phyloP scores from a whole-genome alignment of 345 rosid species.

The Bretschneidera sinensis region DNA sequence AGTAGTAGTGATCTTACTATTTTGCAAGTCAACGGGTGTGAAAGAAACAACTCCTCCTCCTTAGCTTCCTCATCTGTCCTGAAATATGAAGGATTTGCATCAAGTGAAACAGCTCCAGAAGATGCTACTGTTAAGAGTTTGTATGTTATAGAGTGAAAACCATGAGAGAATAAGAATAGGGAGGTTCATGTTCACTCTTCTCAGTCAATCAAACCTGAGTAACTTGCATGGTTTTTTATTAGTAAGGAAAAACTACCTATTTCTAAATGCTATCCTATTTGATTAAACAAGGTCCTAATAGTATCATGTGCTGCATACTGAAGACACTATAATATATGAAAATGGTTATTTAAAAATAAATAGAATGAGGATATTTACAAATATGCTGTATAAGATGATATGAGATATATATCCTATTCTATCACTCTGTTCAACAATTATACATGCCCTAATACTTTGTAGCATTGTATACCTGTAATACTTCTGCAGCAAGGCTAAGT shows the following conservation, averaged over 20 bases:
- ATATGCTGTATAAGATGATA: too few relatives aligned
- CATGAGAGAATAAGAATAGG: neutral
- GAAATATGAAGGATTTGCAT: constrained; percentile 16
- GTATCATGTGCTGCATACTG: neutral
- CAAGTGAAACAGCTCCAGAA: neutral
- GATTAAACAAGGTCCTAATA: neutral
- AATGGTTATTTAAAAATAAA: too few relatives aligned
- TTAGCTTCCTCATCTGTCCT: constrained; percentile 51
- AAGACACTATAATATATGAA: too few relatives aligned
- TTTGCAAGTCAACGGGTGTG: constrained; percentile 16
- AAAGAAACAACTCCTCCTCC: constrained; percentile 41
- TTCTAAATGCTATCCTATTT: neutral
- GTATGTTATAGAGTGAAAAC: neutral
- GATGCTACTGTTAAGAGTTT: constrained; percentile 1
- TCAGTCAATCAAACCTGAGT: neutral
- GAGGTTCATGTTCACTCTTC: neutral
- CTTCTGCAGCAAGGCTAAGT: constrained; percentile 46
- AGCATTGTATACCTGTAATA: constrained; percentile 40
- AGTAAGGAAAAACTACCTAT: neutral
- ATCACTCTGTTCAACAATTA: neutral
- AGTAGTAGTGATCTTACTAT: constrained; percentile 24
- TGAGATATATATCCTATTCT: neutral
- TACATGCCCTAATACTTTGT: neutral
- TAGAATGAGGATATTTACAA: too few relatives aligned
- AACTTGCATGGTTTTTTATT: neutral